These are phyloP conservation scores for Candida nanaspora DNA, from an alignment of 805 yeast genomes.

Conservation along the genomic window DNA sequence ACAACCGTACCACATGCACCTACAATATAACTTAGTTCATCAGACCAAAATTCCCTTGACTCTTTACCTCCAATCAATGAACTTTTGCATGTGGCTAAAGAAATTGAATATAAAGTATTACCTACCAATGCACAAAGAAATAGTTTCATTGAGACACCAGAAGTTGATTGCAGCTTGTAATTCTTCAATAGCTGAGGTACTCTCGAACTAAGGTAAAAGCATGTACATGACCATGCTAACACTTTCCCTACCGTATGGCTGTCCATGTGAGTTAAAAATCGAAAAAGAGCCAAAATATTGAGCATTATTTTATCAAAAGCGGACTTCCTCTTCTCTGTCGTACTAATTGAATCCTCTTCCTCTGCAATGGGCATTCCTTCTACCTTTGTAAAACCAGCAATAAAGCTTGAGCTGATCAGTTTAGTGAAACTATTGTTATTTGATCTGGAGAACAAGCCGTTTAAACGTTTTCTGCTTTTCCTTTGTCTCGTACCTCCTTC, in stretches of 20 bases:
- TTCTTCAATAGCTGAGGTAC: constrained; percentile 46
- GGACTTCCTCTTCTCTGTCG: not conserved
- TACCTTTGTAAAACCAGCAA: constrained; percentile 23
- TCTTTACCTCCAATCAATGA: constrained; percentile 28
- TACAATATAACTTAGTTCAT: constrained; percentile 33
- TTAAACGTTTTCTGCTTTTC: not conserved
- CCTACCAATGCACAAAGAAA: constrained; percentile 45
- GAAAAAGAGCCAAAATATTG: constrained; percentile 7
- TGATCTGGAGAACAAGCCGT: not conserved
- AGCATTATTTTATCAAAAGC: not conserved
- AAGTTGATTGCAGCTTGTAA: constrained; percentile 37
- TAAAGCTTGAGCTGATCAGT: constrained; percentile 21
- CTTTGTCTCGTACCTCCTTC: not conserved
- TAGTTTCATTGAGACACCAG: constrained; percentile 42
- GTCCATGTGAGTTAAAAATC: constrained; percentile 10
- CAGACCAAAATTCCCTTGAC: constrained; percentile 32
- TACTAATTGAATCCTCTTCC: not conserved
- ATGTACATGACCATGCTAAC: constrained; percentile 47
- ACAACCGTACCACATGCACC: constrained; percentile 48
- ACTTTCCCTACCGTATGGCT: constrained; percentile 16
- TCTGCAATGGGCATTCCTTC: constrained; percentile 15
- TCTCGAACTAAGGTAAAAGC: constrained; percentile 40
- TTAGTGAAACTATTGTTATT: constrained; percentile 11
- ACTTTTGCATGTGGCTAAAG: constrained; percentile 36
- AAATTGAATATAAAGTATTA: constrained; percentile 41